Conservation (phyloP, 257 asterid genomes). For the Pogostemon cablin region DNA sequence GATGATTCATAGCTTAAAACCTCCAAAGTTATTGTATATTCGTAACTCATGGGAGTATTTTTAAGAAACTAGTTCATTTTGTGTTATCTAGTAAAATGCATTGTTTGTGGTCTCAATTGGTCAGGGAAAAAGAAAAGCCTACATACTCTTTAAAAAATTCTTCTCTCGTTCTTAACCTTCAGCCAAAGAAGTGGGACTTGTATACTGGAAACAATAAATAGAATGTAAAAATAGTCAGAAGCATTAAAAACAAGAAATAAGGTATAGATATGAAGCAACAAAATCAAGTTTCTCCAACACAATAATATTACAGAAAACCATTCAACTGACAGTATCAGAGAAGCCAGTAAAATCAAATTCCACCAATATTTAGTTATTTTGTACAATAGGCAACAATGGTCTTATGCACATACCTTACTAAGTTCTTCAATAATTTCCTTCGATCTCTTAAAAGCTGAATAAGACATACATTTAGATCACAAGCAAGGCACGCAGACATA, state of each 20-base stretch:
- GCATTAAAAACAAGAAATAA: background rate
- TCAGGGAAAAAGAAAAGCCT: slow-evolving; percentile 24
- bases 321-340: background rate
- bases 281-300: slow-evolving; percentile 22
- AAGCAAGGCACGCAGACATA: too few species aligned
- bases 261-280: slow-evolving; percentile 1
- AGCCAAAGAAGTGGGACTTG: slow-evolving; percentile 77
- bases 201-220: slow-evolving; percentile 51
- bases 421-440: slow-evolving; percentile 78
- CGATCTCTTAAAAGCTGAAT: slow-evolving; percentile 71
- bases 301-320: slow-evolving; percentile 19
- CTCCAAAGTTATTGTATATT: background rate
- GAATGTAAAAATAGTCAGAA: slow-evolving; percentile 20
- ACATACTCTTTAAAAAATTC: slow-evolving; percentile 71
- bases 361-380: slow-evolving; percentile 11
- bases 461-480: slow-evolving; percentile 25
- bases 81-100: background rate
- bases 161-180: slow-evolving; percentile 74
- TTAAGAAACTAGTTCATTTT: background rate
- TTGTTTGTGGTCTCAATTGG: slow-evolving; percentile 20
- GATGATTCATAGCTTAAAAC: background rate
- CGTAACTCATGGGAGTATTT: background rate
- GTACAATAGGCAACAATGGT: slow-evolving; percentile 25
- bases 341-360: background rate
- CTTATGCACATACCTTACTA: slow-evolving; percentile 53